Conservation (phyloP, 2,329 filamentous ascomycete species). For the Fusarium secorum region DNA sequence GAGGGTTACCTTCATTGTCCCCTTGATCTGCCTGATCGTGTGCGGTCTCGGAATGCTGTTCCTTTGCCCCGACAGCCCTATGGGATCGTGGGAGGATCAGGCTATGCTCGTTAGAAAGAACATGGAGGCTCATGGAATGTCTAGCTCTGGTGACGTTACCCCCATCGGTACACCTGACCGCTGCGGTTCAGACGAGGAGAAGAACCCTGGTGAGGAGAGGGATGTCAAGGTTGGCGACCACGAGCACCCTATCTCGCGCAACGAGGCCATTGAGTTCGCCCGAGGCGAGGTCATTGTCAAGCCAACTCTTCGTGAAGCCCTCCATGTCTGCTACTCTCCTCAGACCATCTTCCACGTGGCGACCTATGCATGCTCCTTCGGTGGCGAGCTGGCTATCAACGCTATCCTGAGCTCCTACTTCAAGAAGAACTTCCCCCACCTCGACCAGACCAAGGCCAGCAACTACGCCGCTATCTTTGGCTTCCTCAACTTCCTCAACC, state of each 20-base stretch:
- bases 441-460: slow-evolving; percentile 63
- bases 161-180: slow-evolving; percentile 57
- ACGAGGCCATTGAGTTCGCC: slow-evolving; percentile 63
- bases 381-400: slow-evolving; percentile 69
- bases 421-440: slow-evolving; percentile 64
- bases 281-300: slow-evolving; percentile 61
- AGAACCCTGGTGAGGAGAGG: slow-evolving; percentile 47
- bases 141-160: slow-evolving; percentile 55
- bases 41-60: slow-evolving; percentile 75
- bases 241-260: slow-evolving; percentile 57
- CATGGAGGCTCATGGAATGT: slow-evolving; percentile 55
- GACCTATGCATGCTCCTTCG: slow-evolving; percentile 71
- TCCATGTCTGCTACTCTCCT: slow-evolving; percentile 57
- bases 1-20: slow-evolving; percentile 85
- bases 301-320: slow-evolving; percentile 61
- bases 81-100: slow-evolving; percentile 81
- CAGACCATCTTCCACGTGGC: slow-evolving; percentile 64
- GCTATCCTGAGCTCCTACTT: slow-evolving; percentile 66
- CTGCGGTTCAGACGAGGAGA: slow-evolving; percentile 46
- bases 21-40: slow-evolving; percentile 75
- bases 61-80: slow-evolving; percentile 82
- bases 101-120: slow-evolving; percentile 64
- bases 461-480: slow-evolving; percentile 78
- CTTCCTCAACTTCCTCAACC: slow-evolving; percentile 73
- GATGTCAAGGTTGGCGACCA: slow-evolving; percentile 50